Evolutionary conservation across 2,329 filamentous ascomycete species (phyloP).

Genomic region (Cladosporium sp.): DNA sequence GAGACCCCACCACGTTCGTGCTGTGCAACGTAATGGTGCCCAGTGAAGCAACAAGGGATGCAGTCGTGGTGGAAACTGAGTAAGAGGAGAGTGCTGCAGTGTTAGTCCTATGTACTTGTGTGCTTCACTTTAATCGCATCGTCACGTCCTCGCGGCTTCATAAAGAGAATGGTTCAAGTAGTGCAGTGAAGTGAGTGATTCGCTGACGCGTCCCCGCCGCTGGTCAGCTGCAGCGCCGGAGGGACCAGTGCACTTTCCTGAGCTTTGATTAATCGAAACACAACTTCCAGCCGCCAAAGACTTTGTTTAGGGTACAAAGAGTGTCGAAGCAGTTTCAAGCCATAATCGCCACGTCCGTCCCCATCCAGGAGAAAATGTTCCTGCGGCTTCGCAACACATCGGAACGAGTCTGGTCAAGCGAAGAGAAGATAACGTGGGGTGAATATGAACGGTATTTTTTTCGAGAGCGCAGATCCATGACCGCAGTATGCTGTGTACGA

Average conservation of each 20-base stretch:
- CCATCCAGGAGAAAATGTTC: background rate
- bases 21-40: background rate
- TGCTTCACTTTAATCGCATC: background rate
- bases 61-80: background rate
- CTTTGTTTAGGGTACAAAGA: constrained; percentile 13
- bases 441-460: no score
- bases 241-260: no score
- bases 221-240: no score
- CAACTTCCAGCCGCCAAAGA: background rate
- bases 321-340: constrained; percentile 1
- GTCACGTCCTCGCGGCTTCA: background rate
- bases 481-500: no score
- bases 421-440: no score
- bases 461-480: no score
- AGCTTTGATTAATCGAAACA: no score
- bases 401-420: background rate
- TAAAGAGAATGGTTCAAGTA: background rate
- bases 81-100: background rate
- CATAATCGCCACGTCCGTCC: background rate
- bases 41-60: background rate
- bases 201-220: background rate
- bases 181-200: background rate
- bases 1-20: background rate
- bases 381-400: background rate
- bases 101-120: no score